Conservation (phyloP, 495 filamentous ascomycete species). For the Baudoinia panamericana region DNA sequence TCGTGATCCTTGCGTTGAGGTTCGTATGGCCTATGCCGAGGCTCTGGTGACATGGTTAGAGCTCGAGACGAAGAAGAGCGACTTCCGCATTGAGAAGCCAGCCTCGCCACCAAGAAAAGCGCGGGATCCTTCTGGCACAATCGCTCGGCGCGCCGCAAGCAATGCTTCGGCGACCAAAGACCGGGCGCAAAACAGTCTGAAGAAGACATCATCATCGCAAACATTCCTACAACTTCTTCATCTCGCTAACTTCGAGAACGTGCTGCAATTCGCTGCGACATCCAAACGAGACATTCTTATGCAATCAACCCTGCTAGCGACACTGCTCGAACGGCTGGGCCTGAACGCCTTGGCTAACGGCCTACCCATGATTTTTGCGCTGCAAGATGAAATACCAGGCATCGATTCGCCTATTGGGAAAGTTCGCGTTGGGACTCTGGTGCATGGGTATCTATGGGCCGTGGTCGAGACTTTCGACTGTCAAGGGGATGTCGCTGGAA, state of each 20-base stretch:
- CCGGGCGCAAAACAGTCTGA: conserved; percentile 33
- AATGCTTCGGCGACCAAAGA: conserved; percentile 52
- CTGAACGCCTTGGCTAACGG: conserved; percentile 68
- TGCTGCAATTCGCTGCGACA: conserved; percentile 44
- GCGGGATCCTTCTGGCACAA: conserved; percentile 11
- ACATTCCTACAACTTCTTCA: conserved; percentile 76
- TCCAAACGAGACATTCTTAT: conserved; percentile 51
- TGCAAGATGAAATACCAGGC: conserved; percentile 70
- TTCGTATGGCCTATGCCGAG: conserved; percentile 71
- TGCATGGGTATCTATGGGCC: conserved; percentile 76
- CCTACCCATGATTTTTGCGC: conserved; percentile 71
- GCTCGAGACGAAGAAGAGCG: conserved; percentile 57
- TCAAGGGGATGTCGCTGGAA: conserved; percentile 49
- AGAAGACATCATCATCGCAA: conserved; percentile 25
- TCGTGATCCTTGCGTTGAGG: conserved; percentile 58
- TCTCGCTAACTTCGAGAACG: conserved; percentile 74
- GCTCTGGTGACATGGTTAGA: conserved; percentile 70
- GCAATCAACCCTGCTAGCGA: conserved; percentile 59
- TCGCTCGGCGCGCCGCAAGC: conserved; percentile 55
- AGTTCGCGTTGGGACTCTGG: conserved; percentile 65
- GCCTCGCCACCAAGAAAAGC: conserved; percentile 26
- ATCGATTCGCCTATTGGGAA: conserved; percentile 50
- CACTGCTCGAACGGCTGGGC: conserved; percentile 62
- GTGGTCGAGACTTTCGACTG: conserved; percentile 67
- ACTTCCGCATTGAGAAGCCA: conserved; percentile 46